A percentile compares a stretch with the other conserved stretches of the same genome.
phyloP scores from a whole-genome alignment of 1,139 yeast genomes.

The Kodamaea arcana region DNA sequence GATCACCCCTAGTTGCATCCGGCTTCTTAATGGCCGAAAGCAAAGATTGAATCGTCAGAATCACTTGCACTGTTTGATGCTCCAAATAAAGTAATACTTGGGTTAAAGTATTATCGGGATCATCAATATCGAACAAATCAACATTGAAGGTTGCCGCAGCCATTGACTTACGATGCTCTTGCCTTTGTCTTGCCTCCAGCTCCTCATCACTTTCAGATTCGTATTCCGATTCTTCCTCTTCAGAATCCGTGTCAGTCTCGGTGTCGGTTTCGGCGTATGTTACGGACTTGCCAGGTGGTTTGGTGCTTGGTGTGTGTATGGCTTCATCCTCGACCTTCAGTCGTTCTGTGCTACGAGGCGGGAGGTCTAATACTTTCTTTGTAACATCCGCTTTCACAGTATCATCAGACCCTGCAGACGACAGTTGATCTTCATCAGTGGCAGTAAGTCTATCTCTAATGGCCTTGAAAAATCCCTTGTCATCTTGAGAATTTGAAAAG shows the following conservation, averaged over 20 bases:
- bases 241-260: slow-evolving; percentile 10
- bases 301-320: neutral
- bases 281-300: slow-evolving; percentile 10
- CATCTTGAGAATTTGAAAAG: slow-evolving; percentile 9
- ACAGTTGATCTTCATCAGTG: slow-evolving; percentile 7
- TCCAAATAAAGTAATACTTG: slow-evolving; percentile 84
- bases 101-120: slow-evolving; percentile 83
- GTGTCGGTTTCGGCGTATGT: slow-evolving; percentile 12
- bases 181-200: slow-evolving; percentile 40
- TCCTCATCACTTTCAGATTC: slow-evolving; percentile 21
- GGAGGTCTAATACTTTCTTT: neutral
- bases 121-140: slow-evolving; percentile 72
- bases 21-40: slow-evolving; percentile 73
- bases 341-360: too few species aligned
- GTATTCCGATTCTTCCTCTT: slow-evolving; percentile 13
- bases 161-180: slow-evolving; percentile 47
- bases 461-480: slow-evolving; percentile 17
- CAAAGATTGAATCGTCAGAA: slow-evolving; percentile 81
- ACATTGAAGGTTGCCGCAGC: slow-evolving; percentile 61
- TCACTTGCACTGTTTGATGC: slow-evolving; percentile 90
- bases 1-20: slow-evolving; percentile 69
- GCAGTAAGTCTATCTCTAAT: slow-evolving; percentile 17
- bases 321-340: slow-evolving; percentile 2
- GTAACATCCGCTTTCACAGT: slow-evolving; percentile 12
- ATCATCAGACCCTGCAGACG: slow-evolving; percentile 20